A percentile compares a stretch with the other conserved stretches of the same genome.
Conservation (phyloP, 2,329 filamentous ascomycete species). For the Colletotrichum viniferum region DNA sequence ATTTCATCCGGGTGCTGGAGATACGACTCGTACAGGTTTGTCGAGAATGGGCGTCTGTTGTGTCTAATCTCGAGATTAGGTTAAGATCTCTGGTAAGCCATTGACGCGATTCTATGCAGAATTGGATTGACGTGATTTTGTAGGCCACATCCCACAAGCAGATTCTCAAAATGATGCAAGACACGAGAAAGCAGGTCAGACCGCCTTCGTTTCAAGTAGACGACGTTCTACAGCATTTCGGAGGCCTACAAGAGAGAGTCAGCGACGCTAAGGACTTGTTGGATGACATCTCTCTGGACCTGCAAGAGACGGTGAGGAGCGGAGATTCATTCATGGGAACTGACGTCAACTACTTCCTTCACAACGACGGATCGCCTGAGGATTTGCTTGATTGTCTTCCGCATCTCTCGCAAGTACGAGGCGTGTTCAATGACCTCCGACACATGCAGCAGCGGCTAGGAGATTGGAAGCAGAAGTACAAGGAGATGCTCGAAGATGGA, state of each 20-base stretch:
- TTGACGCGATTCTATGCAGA: too few relatives aligned
- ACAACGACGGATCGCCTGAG: not conserved
- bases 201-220: too few relatives aligned
- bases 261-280: accelerated
- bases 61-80: not conserved
- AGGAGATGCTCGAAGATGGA: not conserved
- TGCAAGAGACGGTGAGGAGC: not conserved
- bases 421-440: not conserved
- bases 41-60: not conserved
- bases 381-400: not conserved
- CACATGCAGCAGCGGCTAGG: not conserved
- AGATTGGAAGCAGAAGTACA: not conserved
- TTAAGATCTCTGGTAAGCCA: not conserved
- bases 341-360: not conserved
- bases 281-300: not conserved
- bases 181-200: not conserved
- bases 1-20: not conserved
- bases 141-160: not conserved
- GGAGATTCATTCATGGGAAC: not conserved
- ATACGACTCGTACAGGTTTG: not conserved
- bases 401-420: not conserved
- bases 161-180: not conserved
- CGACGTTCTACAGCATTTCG: too few relatives aligned
- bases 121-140: too few relatives aligned
- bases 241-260: not conserved